Evolutionary conservation across 179 eudicot species (phyloP).

Genomic region (Silene coronaria): DNA sequence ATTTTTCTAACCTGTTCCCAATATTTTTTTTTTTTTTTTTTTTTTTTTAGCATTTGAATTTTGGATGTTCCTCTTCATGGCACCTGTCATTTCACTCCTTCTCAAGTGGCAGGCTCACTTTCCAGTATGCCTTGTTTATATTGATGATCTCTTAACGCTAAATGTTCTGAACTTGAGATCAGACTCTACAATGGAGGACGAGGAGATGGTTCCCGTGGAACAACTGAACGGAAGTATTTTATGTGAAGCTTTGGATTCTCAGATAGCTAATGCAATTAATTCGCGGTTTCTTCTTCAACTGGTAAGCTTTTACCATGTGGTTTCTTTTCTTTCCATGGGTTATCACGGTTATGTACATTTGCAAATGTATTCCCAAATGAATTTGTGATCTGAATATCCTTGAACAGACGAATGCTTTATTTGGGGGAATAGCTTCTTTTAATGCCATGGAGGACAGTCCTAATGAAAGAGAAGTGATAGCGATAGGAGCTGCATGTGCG

Average conservation of each 20-base stretch:
- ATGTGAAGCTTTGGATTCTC: slow-evolving; percentile 57
- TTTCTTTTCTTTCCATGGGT: background rate
- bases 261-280: slow-evolving; percentile 70
- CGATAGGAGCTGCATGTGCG: slow-evolving; percentile 81
- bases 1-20: slow-evolving; percentile 17
- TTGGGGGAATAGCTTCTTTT: slow-evolving; percentile 52
- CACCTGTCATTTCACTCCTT: background rate
- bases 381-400: slow-evolving; percentile 17
- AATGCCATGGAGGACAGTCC: slow-evolving; percentile 38
- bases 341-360: slow-evolving; percentile 2
- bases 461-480: slow-evolving; percentile 51
- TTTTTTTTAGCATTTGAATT: background rate
- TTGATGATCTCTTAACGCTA: background rate
- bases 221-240: slow-evolving; percentile 35
- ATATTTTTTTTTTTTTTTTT: background rate
- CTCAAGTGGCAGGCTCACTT: background rate
- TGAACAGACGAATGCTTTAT: slow-evolving; percentile 70
- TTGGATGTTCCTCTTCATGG: background rate
- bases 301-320: slow-evolving; percentile 36
- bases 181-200: slow-evolving; percentile 56
- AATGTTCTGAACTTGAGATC: slow-evolving; percentile 17
- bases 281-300: slow-evolving; percentile 75
- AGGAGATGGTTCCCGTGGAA: slow-evolving; percentile 62
- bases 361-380: background rate
- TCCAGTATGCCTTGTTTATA: slow-evolving; percentile 1